These are phyloP conservation scores for Linderina pennispora DNA, from an alignment of 192 early-diverging fungal genomes.

Conservation along the genomic window DNA sequence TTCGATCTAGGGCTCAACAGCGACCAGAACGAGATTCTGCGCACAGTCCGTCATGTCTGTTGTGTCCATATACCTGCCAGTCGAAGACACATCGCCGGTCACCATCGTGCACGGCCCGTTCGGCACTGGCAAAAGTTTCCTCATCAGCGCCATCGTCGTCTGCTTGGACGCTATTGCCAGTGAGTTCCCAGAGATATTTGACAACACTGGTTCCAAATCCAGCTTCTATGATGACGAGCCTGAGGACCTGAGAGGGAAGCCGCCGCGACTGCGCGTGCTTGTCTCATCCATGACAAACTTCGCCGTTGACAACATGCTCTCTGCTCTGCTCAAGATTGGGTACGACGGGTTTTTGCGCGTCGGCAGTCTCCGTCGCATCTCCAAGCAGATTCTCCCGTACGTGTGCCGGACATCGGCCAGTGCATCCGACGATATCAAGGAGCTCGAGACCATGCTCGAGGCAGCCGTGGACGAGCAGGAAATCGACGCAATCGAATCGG, in stretches of 20 bases:
- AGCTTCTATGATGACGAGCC: neutral
- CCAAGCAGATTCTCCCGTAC: constrained; percentile 59
- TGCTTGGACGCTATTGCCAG: constrained; percentile 52
- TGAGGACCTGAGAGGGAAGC: constrained; percentile 6
- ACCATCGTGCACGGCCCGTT: constrained; percentile 50
- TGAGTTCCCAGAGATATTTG: constrained; percentile 35
- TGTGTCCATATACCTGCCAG: constrained; percentile 25
- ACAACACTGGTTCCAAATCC: neutral
- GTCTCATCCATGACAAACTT: constrained; percentile 73
- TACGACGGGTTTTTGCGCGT: constrained; percentile 65
- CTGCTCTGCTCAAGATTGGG: constrained; percentile 54
- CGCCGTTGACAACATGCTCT: constrained; percentile 69
- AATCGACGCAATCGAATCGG: constrained; percentile 37
- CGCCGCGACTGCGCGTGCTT: constrained; percentile 49
- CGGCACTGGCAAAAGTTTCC: constrained; percentile 72
- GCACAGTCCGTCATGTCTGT: constrained; percentile 22
- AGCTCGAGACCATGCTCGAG: constrained; percentile 70
- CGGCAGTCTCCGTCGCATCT: constrained; percentile 64
- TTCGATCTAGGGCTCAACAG: constrained; percentile 17
- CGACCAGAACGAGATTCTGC: constrained; percentile 23
- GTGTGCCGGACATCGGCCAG: constrained; percentile 40
- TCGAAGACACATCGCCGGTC: constrained; percentile 9
- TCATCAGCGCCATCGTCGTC: constrained; percentile 56
- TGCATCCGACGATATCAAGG: constrained; percentile 59
- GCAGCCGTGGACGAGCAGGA: constrained; percentile 42